Evolutionary conservation across 1,284 basidiomycete genomes (phyloP).

Genomic region (Somion occarium): DNA sequence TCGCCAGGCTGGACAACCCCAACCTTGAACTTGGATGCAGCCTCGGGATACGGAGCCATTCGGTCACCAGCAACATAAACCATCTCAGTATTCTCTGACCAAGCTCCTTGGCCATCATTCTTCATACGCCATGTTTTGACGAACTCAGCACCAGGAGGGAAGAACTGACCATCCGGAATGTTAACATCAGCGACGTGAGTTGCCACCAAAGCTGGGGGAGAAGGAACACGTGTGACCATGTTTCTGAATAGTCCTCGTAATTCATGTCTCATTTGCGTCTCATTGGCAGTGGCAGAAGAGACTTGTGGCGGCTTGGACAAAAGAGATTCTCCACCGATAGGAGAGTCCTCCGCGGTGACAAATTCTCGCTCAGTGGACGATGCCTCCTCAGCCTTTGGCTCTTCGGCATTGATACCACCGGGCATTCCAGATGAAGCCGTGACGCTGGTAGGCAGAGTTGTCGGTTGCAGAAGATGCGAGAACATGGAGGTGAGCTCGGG

Average conservation of each 20-base stretch:
- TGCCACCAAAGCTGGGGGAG: conserved; percentile 37
- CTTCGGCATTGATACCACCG: conserved; percentile 18
- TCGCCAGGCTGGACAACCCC: conserved; percentile 51
- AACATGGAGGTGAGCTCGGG: conserved; percentile 27
- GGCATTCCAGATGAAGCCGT: conserved; percentile 18
- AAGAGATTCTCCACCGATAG: conserved; percentile 27
- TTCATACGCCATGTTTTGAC: conserved; percentile 75
- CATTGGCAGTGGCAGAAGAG: too few relatives aligned
- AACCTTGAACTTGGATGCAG: conserved; percentile 36
- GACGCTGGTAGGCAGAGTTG: not conserved
- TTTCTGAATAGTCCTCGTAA: not conserved
- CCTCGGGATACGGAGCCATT: conserved; percentile 32
- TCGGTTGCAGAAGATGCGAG: conserved; percentile 25
- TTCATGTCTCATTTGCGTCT: not conserved
- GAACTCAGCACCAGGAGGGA: conserved; percentile 81
- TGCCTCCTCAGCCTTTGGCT: conserved; percentile 5
- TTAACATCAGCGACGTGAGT: conserved; percentile 64
- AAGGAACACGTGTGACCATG: not conserved
- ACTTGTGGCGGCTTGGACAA: conserved; percentile 20
- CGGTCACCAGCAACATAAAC: conserved; percentile 64
- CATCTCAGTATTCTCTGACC: conserved; percentile 65
- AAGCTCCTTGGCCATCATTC: conserved; percentile 58
- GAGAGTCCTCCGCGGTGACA: conserved; percentile 20
- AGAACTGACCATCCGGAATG: conserved; percentile 69
- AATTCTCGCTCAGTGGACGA: conserved; percentile 6